Evolutionary conservation across 2,329 filamentous ascomycete genomes (phyloP).

Genomic region (Fusarium gaditjirri): DNA sequence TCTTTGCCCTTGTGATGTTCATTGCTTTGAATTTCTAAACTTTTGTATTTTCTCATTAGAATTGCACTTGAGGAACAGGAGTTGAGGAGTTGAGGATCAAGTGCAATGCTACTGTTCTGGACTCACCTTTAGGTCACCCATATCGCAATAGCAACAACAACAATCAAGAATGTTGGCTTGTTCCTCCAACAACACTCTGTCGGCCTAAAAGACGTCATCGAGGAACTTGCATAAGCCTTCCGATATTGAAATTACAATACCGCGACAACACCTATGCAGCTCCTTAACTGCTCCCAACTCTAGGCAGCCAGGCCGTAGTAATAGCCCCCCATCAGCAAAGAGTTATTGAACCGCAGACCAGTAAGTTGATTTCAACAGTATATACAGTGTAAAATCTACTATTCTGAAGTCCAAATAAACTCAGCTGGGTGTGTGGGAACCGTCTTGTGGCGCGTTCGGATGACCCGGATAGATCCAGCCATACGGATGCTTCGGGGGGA

Average conservation of each 20-base stretch:
- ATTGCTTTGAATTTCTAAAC: fast-evolving
- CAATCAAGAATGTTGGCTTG: neutral
- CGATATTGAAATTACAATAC: neutral
- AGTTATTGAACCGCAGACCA: fast-evolving
- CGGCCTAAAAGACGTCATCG: neutral
- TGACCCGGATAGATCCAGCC: slow-evolving; percentile 4
- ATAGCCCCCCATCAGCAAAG: fast-evolving
- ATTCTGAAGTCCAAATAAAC: neutral
- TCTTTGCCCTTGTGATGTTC: neutral
- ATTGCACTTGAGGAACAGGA: too few relatives aligned
- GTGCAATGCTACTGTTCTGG: too few relatives aligned
- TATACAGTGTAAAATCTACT: neutral
- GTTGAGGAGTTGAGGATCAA: too few relatives aligned
- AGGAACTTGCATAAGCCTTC: neutral
- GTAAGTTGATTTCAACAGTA: fast-evolving
- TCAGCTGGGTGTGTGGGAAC: neutral
- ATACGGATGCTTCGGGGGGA: neutral
- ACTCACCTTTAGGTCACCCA: neutral
- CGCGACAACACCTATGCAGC: neutral
- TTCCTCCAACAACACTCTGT: neutral
- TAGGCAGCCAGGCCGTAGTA: fast-evolving
- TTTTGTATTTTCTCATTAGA: too few relatives aligned
- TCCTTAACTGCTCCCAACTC: neutral
- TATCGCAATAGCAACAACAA: neutral
- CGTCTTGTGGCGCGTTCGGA: neutral